Conservation (phyloP, 202 grass and related monocot species). For the Schoenoplectus triqueter region DNA sequence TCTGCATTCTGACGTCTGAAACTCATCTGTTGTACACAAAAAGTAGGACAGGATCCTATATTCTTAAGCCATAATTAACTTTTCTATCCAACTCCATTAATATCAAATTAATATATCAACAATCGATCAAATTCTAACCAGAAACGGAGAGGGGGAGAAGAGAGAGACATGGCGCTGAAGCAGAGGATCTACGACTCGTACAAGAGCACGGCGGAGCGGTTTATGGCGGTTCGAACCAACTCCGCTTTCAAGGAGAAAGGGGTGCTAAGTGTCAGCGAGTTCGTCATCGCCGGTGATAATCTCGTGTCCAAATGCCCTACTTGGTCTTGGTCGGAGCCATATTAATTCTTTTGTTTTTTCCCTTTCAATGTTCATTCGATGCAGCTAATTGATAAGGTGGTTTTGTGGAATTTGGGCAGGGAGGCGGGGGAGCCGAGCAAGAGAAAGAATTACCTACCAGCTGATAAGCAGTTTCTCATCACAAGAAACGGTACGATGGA, state of each 20-base stretch:
- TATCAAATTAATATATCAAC: background rate
- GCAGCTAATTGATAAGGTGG: background rate
- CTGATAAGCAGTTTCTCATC: conserved; percentile 84
- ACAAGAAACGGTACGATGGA: conserved; percentile 77
- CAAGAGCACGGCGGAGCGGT: conserved; percentile 81
- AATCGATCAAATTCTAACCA: too few relatives aligned
- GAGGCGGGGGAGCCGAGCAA: conserved; percentile 85
- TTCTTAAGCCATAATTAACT: background rate
- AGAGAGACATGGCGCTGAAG: conserved; percentile 59
- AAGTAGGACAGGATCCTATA: background rate
- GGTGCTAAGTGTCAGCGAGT: conserved; percentile 87
- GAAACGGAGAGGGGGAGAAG: background rate
- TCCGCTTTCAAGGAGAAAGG: conserved; percentile 97
- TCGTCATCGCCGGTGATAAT: conserved; percentile 92
- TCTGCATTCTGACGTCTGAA: background rate
- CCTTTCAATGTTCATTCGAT: conserved; percentile 13
- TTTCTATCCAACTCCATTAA: background rate
- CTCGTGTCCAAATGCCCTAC: conserved; percentile 99
- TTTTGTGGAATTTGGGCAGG: conserved; percentile 51
- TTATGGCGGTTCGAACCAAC: conserved; percentile 75
- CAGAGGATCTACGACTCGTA: conserved; percentile 77
- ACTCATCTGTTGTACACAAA: background rate
- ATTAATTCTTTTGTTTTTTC: background rate
- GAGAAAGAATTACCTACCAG: conserved; percentile 70
- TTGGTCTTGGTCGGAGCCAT: conserved; percentile 79